phyloP scores from a whole-genome alignment of 2,329 filamentous ascomycete genomes.

The Orbilia ellipsospora region DNA sequence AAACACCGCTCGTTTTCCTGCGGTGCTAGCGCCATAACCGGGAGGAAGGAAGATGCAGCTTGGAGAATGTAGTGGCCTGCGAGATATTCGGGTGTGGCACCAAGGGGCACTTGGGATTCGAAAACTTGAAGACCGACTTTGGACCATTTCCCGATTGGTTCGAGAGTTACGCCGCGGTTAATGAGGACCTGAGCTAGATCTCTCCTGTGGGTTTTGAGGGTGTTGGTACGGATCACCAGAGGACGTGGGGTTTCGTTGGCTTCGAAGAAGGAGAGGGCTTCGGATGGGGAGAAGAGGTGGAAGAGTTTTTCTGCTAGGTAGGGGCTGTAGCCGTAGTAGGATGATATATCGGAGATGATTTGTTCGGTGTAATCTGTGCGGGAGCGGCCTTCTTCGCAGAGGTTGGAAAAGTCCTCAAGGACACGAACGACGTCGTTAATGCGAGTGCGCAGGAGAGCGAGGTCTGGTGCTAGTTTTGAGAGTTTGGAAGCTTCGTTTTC shows the following conservation, averaged over 20 bases:
- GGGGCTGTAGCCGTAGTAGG: slow-evolving; percentile 95
- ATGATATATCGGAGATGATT: slow-evolving; percentile 89
- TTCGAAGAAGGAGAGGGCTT: slow-evolving; percentile 98
- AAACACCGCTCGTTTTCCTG: slow-evolving; percentile 92
- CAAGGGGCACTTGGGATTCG: slow-evolving; percentile 85
- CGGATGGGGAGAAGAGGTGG: slow-evolving; percentile 87
- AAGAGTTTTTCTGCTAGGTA: slow-evolving; percentile 97
- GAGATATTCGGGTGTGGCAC: slow-evolving; percentile 96
- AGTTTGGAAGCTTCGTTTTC: slow-evolving; percentile 68
- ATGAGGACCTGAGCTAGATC: slow-evolving; percentile 93
- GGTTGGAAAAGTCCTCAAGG: slow-evolving; percentile 84
- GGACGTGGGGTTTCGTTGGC: slow-evolving; percentile 95
- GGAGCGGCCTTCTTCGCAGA: slow-evolving; percentile 82
- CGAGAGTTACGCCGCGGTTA: slow-evolving; percentile 93
- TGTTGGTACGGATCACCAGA: slow-evolving; percentile 96
- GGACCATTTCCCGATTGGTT: slow-evolving; percentile 98
- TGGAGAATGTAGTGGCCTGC: slow-evolving; percentile 98
- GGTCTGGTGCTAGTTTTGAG: slow-evolving; percentile 81
- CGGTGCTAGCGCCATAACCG: slow-evolving; percentile 95
- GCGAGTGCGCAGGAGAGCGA: slow-evolving; percentile 85
- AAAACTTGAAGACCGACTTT: slow-evolving; percentile 98
- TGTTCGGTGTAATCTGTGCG: slow-evolving; percentile 88
- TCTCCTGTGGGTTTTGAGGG: slow-evolving; percentile 78
- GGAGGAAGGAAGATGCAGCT: slow-evolving; percentile 94
- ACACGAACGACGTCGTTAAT: slow-evolving; percentile 95